These are phyloP conservation scores for Kewa caespitosa DNA, from an alignment of 179 eudicot species.

Conservation along the genomic window DNA sequence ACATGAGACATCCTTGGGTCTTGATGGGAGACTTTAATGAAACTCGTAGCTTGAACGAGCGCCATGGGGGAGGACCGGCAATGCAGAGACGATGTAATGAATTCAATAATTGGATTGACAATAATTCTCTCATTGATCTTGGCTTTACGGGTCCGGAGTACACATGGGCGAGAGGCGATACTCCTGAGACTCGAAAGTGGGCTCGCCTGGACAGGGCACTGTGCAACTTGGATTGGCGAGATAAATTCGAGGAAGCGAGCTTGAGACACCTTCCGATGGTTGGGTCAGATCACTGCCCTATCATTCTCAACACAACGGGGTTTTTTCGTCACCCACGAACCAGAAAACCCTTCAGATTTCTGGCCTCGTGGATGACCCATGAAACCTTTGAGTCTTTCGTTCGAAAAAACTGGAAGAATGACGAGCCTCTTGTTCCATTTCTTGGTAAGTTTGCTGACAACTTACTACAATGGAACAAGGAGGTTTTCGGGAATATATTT, in stretches of 20 bases:
- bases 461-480: not conserved
- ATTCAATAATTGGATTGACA: no score
- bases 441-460: not conserved
- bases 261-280: not conserved
- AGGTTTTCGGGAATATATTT: not conserved
- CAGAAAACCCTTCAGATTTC: not conserved
- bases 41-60: no score
- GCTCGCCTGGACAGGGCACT: not conserved
- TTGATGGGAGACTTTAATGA: no score
- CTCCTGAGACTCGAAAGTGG: not conserved
- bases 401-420: not conserved
- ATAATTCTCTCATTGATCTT: no score
- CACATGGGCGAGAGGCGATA: not conserved
- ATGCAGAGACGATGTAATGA: no score
- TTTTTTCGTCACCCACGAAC: not conserved
- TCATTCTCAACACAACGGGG: not conserved
- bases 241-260: not conserved
- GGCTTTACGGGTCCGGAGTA: not conserved
- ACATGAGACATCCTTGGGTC: no score
- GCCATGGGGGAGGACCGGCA: no score
- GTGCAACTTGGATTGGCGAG: not conserved
- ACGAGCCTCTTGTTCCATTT: not conserved
- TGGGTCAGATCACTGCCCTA: not conserved
- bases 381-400: not conserved
- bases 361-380: not conserved